phyloP scores from a whole-genome alignment of 2,329 filamentous ascomycete species.

The Trichoderma oligosporum region DNA sequence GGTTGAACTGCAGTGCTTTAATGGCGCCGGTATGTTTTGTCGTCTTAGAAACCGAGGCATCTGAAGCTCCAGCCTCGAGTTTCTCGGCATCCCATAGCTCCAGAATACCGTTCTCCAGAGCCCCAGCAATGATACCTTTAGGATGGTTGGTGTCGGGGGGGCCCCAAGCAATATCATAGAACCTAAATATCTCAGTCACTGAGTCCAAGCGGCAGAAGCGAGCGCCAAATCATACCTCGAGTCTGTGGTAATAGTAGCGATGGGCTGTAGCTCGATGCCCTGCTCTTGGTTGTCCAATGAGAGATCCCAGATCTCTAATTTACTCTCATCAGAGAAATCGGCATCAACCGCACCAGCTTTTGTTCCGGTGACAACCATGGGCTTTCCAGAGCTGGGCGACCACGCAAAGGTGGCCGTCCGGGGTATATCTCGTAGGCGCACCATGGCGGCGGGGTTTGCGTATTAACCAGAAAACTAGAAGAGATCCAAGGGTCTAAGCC shows the following conservation, averaged over 20 bases:
- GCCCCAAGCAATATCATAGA: constrained; percentile 96
- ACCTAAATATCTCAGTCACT: constrained; percentile 51
- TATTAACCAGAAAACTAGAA: constrained; percentile 24
- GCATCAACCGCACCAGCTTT: constrained; percentile 92
- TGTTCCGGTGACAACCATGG: constrained; percentile 88
- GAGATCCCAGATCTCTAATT: constrained; percentile 94
- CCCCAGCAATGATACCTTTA: constrained; percentile 88
- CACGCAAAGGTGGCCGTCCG: constrained; percentile 96
- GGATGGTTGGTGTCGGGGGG: constrained; percentile 73
- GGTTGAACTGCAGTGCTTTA: constrained; percentile 96
- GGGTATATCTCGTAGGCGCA: constrained; percentile 92
- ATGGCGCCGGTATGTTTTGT: constrained; percentile 89
- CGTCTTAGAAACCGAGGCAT: constrained; percentile 81
- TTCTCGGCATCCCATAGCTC: constrained; percentile 88
- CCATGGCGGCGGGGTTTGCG: constrained; percentile 59
- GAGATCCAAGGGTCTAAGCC: neutral
- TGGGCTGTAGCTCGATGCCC: constrained; percentile 77
- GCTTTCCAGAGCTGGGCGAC: constrained; percentile 76
- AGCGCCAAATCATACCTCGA: constrained; percentile 61
- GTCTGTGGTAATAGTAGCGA: constrained; percentile 80
- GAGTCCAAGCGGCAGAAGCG: neutral
- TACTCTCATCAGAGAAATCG: constrained; percentile 96
- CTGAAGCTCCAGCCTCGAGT: constrained; percentile 54
- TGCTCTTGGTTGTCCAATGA: constrained; percentile 72
- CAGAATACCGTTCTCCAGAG: constrained; percentile 88